Base-by-base conservation (phyloP, 345 rosid genomes). In the Cochlearia excelsa region DNA sequence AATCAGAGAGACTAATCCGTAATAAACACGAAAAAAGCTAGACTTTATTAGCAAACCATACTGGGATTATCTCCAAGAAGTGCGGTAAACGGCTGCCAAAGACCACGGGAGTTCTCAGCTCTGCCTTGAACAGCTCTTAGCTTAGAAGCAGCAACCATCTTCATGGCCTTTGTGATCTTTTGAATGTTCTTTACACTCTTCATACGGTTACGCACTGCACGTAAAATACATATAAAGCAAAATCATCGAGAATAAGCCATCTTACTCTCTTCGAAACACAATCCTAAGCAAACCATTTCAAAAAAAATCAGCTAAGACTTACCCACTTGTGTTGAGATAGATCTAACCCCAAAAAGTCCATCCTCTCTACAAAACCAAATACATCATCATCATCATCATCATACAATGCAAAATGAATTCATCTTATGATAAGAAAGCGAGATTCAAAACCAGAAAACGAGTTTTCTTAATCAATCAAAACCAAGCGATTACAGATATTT, bases 81-180 rank as follows among this genome's bases (percentile, higher is more conserved):
- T 5, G 76, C 79, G 26, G 79, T 75, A 42, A 75, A 75, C 54
- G 97, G 97, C 75, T 90, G 99, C 97, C 97, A 90, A 16, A 93
- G 77, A 59, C 99, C 97, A 73, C 97, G 99, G 30, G 99, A 93
- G 72, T 90, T 93, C 78, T 90, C 97, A 42, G 99, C 73, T 79
- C 64, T 82, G 51, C 61, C 61, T 81, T 90, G 96, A 75, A 93
- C 78, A 44, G 83, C 88, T 49, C 97, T 83, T 30, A 93, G 77
- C 86, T 93, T 93, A 6, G 97, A 93, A 64, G 99, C 99, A 57
- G 99, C 97, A 84, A 93, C 99, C 99, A 93, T 93, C 88, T 93
- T 93, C 99, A 93, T 93, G 29, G 99, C 99, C 82, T 93, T 93
- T 4, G 96, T 93, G 68, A 93, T 93, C 69, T 93, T 93, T 74